Evolutionary conservation across 169 alveolate genomes (phyloP), one percentile per base, ranked within the genome.

Genomic region (Eimeria zaria): DNA sequence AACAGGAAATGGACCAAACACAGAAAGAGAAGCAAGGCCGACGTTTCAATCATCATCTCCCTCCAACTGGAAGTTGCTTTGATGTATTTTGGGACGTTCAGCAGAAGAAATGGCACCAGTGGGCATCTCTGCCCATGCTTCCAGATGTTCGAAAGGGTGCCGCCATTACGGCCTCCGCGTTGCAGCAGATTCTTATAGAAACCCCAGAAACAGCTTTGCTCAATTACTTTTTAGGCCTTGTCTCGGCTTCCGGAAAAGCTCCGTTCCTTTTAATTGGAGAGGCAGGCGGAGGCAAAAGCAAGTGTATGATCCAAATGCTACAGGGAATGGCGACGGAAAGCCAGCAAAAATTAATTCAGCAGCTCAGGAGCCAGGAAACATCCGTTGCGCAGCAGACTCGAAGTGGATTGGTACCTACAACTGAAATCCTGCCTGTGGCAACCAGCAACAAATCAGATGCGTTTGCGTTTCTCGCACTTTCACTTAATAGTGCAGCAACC

Each of bases 401-500:
- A 62, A 58, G 16, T 16, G 36, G 4, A 12, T 39, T 60, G 41
- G 33, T 8, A 30, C 12, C 93, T n/a, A 46, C 6, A 1, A 5
- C 93, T 85, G 80, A 44, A 24, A 27, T 62, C 53, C 64, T 48
- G 24, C 51, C 58, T 9, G 33, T 18, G 20, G 27, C 22, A 18
- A 8, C 60, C 7, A 85, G 48, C 80, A 60, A 62, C 93, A 53
- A 12, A 48, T 33, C 73, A 30, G 73, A 39, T 39, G 81, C 93
- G 48, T 85, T 85, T 20, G 64, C 81, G 39, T 85, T 85, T 41
- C 93, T 85, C 27, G 36, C 81, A 74, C 98, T 99, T 80, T 99
- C 99, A 27, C 98, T 99, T 90, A 98, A 99, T n/a, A 99, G 99
- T n/a, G 98, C 99, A 96, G 98, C 99, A 33, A 97, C 99, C 20